phyloP scores from a whole-genome alignment of 371 early-diverging fungal genomes.

The Mortierella sp. region DNA sequence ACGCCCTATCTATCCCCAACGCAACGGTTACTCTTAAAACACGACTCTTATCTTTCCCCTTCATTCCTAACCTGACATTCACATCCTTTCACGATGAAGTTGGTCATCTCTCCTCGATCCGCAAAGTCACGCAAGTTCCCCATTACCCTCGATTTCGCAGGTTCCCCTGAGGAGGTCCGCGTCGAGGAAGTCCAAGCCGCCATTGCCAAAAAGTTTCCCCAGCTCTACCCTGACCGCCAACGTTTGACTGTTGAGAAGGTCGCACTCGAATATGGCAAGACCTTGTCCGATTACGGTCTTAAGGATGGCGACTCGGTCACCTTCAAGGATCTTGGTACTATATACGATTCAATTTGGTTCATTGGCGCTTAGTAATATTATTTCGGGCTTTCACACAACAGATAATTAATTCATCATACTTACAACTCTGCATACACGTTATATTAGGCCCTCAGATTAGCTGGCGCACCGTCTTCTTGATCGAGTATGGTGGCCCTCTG shows the following conservation, averaged over 20 bases:
- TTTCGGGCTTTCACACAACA: too few relatives aligned
- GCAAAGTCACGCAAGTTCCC: constrained; percentile 66
- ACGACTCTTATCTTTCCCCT: constrained; percentile 2
- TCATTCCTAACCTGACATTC: background rate
- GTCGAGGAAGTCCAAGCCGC: constrained; percentile 76
- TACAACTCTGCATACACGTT: background rate
- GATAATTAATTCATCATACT: background rate
- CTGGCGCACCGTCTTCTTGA: constrained; percentile 94
- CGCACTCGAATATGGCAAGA: constrained; percentile 67
- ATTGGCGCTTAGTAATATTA: background rate
- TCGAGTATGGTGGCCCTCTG: constrained; percentile 95
- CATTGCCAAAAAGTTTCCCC: constrained; percentile 70
- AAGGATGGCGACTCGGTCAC: constrained; percentile 72
- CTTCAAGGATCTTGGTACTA: constrained; percentile 86
- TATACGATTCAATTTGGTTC: background rate
- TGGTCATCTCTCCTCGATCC: constrained; percentile 56
- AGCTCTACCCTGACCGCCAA: constrained; percentile 81
- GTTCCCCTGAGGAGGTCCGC: constrained; percentile 64
- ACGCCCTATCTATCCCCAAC: background rate
- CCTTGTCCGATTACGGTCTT: constrained; percentile 70
- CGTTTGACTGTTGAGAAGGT: constrained; percentile 74
- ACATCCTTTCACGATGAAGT: constrained; percentile 40
- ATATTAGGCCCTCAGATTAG: constrained; percentile 89
- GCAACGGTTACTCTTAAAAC: background rate
- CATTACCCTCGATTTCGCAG: constrained; percentile 71